A percentile compares a stretch with the other conserved stretches of the same genome.
These are phyloP conservation scores for Pyricularia grisea DNA, from an alignment of 2,329 filamentous ascomycete species.

Conservation along the genomic window DNA sequence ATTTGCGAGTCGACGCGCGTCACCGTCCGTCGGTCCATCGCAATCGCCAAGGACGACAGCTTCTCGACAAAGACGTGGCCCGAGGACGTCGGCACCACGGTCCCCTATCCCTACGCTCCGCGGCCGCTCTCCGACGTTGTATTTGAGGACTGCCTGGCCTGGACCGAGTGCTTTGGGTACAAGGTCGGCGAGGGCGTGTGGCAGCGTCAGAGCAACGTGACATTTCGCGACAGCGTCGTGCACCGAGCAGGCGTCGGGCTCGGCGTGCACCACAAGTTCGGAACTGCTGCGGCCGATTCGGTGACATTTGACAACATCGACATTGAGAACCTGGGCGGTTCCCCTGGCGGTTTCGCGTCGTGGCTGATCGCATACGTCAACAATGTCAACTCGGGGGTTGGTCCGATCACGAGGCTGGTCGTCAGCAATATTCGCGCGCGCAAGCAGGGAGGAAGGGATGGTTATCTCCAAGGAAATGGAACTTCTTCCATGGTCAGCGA, in stretches of 20 bases:
- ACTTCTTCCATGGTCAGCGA: background rate
- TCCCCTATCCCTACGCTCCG: background rate
- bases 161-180: background rate
- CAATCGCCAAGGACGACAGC: background rate
- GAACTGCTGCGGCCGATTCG: background rate
- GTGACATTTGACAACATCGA: background rate
- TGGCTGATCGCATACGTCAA: background rate
- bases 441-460: background rate
- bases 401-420: background rate
- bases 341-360: background rate
- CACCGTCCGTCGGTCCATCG: background rate
- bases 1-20: background rate
- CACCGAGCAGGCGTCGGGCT: background rate
- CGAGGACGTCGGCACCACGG: background rate
- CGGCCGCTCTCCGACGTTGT: background rate
- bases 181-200: background rate
- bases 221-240: background rate
- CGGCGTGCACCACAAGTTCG: background rate
- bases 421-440: background rate
- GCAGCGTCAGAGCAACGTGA: background rate
- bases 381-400: background rate
- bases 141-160: background rate
- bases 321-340: background rate
- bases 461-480: background rate
- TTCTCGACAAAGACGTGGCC: background rate